Evolutionary conservation across 2,329 filamentous ascomycete species (phyloP).

Genomic region (Alternaria sp.): DNA sequence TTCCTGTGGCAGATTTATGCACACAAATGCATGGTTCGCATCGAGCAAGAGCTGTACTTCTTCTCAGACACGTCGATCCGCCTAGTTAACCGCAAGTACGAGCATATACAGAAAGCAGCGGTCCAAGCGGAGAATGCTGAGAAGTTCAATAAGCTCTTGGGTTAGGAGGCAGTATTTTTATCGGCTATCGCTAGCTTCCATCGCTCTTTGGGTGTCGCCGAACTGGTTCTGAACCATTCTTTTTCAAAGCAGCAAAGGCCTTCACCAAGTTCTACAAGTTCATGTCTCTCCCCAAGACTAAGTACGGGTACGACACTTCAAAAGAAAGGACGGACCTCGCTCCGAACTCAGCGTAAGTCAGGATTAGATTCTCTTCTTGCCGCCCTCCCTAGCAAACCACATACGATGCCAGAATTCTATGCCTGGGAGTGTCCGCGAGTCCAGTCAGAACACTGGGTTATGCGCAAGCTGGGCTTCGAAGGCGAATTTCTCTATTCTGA

Average conservation of each 20-base stretch:
- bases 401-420: not conserved
- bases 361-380: not conserved
- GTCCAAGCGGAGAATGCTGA: not conserved
- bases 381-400: not conserved
- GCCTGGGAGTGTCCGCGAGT: not conserved
- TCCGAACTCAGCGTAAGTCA: not conserved
- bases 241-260: constrained; percentile 15
- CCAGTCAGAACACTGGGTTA: not conserved
- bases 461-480: not conserved
- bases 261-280: constrained; percentile 13
- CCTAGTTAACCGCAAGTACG: not conserved
- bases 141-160: not conserved
- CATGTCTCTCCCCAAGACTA: rapidly evolving
- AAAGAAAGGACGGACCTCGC: not conserved
- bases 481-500: not conserved
- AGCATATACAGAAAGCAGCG: not conserved
- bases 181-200: constrained; percentile 12
- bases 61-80: not conserved
- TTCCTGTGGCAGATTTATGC: not conserved
- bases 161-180: rapidly evolving
- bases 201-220: constrained; percentile 10
- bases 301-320: not conserved
- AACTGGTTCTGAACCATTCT: constrained; percentile 11
- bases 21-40: not conserved
- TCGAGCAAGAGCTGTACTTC: not conserved